Conservation (phyloP, 257 asterid genomes). For the Eustoma russellianum region DNA sequence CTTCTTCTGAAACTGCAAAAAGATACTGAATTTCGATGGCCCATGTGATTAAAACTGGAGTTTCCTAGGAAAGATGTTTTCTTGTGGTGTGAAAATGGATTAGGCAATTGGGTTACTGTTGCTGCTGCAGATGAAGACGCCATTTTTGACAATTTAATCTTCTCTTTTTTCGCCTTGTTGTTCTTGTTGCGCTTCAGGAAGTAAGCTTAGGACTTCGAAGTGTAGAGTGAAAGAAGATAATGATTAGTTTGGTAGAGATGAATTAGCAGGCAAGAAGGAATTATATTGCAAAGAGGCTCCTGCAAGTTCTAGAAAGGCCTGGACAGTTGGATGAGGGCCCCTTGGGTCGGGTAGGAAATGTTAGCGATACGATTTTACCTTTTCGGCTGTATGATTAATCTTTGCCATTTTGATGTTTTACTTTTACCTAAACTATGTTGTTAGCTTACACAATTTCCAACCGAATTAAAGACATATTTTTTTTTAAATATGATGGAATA, state of each 20-base stretch:
- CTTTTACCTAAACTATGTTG: too few species aligned
- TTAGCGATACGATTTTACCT: too few species aligned
- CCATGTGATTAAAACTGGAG: background rate
- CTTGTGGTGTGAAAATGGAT: slow-evolving; percentile 24
- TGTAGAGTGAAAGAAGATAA: background rate
- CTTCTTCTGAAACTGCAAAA: slow-evolving; percentile 7
- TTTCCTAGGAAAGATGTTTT: slow-evolving; percentile 14
- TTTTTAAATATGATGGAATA: too few species aligned
- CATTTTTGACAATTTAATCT: slow-evolving; percentile 15
- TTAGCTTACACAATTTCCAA: too few species aligned
- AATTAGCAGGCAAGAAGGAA: background rate
- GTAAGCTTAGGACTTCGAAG: too few species aligned
- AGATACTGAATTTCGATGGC: background rate
- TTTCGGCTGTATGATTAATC: slow-evolving; percentile 13
- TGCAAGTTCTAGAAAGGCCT: slow-evolving; percentile 42
- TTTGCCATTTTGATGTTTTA: too few species aligned
- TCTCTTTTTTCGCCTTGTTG: background rate
- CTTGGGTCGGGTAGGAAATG: slow-evolving; percentile 1
- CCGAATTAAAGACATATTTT: too few species aligned
- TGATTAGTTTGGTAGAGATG: background rate
- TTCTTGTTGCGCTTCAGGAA: too few species aligned
- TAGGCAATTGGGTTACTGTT: slow-evolving; percentile 38
- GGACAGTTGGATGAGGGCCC: slow-evolving; percentile 13
- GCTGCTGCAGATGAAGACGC: slow-evolving; percentile 31
- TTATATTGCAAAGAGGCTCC: background rate